phyloP scores from a whole-genome alignment of 768 basidiomycete species.

The Suillus luteus region DNA sequence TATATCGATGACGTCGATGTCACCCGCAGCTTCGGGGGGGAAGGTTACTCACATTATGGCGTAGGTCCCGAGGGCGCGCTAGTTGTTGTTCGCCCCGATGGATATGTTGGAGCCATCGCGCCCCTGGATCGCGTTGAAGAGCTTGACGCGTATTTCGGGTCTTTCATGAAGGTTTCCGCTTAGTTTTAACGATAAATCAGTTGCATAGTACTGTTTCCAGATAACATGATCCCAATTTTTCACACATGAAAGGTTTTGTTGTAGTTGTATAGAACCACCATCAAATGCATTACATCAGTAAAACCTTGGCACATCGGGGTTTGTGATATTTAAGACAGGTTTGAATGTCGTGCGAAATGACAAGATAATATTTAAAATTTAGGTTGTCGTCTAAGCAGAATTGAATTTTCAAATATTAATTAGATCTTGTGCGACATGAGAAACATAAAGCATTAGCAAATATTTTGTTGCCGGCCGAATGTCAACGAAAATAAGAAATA shows the following conservation, averaged over 20 bases:
- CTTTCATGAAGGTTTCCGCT: constrained; percentile 35
- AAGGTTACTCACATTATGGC: constrained; percentile 59
- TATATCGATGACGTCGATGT: constrained; percentile 58
- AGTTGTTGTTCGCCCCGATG: constrained; percentile 38
- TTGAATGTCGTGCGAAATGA: too few species aligned
- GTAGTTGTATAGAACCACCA: neutral
- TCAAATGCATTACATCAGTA: neutral
- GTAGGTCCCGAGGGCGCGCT: constrained; percentile 30
- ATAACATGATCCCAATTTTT: neutral
- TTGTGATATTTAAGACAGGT: too few species aligned
- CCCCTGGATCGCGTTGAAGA: constrained; percentile 42
- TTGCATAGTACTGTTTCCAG: neutral
- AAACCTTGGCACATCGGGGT: too few species aligned
- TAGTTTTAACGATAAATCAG: neutral
- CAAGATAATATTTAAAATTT: too few species aligned
- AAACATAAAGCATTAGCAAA: neutral
- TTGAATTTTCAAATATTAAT: too few species aligned
- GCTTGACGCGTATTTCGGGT: constrained; percentile 50
- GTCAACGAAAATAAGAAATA: neutral
- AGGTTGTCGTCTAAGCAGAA: too few species aligned
- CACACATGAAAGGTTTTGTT: neutral
- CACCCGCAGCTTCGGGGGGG: constrained; percentile 47
- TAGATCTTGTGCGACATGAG: too few species aligned
- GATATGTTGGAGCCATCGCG: constrained; percentile 60
- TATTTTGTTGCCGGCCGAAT: neutral